phyloP scores from a whole-genome alignment of 2,329 filamentous ascomycete genomes.

The Aureobasidium leucospermi region DNA sequence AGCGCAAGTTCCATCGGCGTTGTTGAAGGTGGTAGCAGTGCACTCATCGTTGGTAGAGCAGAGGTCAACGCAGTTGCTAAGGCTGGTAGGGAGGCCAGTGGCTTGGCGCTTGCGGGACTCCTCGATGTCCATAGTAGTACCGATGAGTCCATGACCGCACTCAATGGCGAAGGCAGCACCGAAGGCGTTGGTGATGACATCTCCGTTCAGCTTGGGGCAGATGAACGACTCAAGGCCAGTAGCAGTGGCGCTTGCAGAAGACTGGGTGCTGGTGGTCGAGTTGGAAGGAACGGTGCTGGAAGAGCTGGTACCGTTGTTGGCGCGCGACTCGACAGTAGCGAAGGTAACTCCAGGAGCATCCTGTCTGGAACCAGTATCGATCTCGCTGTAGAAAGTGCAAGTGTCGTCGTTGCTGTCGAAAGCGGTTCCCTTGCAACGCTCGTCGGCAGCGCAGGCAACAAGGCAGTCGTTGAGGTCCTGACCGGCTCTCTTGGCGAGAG shows the following conservation, averaged over 20 bases:
- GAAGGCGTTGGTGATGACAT: background rate
- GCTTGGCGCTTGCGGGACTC: constrained; percentile 9
- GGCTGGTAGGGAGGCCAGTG: background rate
- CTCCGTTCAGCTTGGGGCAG: constrained; percentile 6
- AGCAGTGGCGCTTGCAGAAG: background rate
- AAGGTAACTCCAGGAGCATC: constrained; percentile 2
- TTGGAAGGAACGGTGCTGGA: background rate
- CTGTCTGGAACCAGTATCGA: background rate
- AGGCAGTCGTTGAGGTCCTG: constrained; percentile 1
- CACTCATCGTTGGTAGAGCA: constrained; percentile 3
- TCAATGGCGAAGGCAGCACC: background rate
- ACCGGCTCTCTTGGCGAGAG: constrained; percentile 5
- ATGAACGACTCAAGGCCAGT: background rate
- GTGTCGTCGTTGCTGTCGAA: background rate
- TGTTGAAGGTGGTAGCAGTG: constrained; percentile 8
- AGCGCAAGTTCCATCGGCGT: background rate
- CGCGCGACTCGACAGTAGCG: constrained; percentile 2
- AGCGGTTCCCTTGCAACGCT: background rate
- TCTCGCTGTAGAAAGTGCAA: constrained; percentile 8
- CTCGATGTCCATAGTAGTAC: background rate
- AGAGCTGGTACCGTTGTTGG: background rate
- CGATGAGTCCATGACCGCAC: background rate
- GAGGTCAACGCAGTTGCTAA: constrained; percentile 10
- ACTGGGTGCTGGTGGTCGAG: background rate
- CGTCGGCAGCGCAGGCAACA: background rate